These are phyloP conservation scores for Pseudogymnoascus sp. DNA, from an alignment of 2,329 filamentous ascomycete species.

Conservation along the genomic window DNA sequence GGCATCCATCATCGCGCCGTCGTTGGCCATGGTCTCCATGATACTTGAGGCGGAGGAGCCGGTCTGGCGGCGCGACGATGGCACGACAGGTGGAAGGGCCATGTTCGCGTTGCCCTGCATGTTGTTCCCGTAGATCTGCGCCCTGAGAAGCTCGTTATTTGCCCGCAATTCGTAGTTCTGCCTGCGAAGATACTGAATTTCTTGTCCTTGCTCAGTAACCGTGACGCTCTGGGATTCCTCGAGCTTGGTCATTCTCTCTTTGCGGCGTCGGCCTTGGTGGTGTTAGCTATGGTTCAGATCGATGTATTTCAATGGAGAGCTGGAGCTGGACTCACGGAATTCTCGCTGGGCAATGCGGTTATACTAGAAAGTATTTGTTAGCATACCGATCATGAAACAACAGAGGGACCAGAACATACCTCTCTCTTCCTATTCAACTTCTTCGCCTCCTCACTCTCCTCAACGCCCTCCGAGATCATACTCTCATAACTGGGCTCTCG, in stretches of 20 bases:
- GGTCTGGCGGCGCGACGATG: conserved; percentile 19
- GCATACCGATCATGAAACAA: neutral
- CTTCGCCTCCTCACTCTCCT: neutral
- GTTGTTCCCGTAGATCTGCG: conserved; percentile 28
- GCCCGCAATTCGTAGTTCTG: conserved; percentile 32
- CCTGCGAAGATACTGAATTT: conserved; percentile 33
- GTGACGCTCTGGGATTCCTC: conserved; percentile 35
- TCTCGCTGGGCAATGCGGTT: conserved; percentile 37
- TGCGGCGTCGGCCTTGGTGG: conserved; percentile 33
- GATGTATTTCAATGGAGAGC: conserved; percentile 12
- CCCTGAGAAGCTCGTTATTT: conserved; percentile 33
- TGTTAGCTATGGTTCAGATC: neutral
- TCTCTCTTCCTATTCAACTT: neutral
- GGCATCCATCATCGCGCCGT: neutral
- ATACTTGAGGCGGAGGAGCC: conserved; percentile 11
- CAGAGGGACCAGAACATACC: neutral
- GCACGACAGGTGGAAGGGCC: conserved; percentile 21
- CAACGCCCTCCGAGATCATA: neutral
- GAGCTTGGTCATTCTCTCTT: conserved; percentile 36
- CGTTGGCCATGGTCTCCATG: neutral
- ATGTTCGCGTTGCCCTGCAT: neutral
- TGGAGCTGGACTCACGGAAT: conserved; percentile 30
- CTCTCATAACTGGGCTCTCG: neutral
- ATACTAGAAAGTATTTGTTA: conserved; percentile 19
- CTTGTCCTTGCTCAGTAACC: conserved; percentile 31